A percentile compares a stretch with the other conserved stretches of the same genome.
Evolutionary conservation across 2,329 filamentous ascomycete genomes (phyloP).

Genomic region (Didymella pinodella): DNA sequence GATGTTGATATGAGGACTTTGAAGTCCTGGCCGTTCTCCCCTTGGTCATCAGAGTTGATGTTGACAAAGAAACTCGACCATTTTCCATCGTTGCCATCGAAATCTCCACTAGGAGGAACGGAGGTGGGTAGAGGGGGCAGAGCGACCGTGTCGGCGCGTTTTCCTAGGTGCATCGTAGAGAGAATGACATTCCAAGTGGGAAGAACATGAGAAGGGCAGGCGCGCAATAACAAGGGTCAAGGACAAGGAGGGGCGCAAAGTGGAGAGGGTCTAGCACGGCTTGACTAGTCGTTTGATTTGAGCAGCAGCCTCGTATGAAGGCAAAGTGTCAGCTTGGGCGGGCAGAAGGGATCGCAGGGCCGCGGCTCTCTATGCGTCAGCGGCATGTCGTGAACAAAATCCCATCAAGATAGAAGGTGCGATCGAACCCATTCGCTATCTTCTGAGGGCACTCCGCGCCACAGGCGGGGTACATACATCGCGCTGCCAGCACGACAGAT

Average conservation of each 20-base stretch:
- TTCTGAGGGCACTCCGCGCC: constrained; percentile 34
- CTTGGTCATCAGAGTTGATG: constrained; percentile 40
- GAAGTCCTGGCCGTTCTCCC: constrained; percentile 46
- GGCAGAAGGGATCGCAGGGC: constrained; percentile 24
- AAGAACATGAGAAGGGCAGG: constrained; percentile 7
- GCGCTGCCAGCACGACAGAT: constrained; percentile 6
- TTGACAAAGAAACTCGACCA: constrained; percentile 55
- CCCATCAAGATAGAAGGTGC: constrained; percentile 1
- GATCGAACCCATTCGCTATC: constrained; percentile 23
- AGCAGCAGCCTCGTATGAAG: constrained; percentile 12
- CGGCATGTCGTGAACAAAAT: neutral
- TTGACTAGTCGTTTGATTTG: constrained; percentile 22
- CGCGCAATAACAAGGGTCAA: constrained; percentile 26
- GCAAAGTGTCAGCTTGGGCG: constrained; percentile 24
- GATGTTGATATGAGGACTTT: constrained; percentile 46
- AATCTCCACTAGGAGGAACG: constrained; percentile 33
- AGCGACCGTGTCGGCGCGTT: constrained; percentile 30
- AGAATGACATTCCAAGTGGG: constrained; percentile 23
- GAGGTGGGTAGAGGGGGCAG: constrained; percentile 22
- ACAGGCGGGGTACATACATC: constrained; percentile 32
- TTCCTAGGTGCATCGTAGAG: constrained; percentile 34
- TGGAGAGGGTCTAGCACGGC: constrained; percentile 27
- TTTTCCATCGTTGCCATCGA: constrained; percentile 52
- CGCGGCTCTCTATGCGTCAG: constrained; percentile 14
- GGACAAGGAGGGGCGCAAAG: constrained; percentile 20